phyloP scores from a whole-genome alignment of 2,329 filamentous ascomycete species.

The Talaromyces pinophilus region DNA sequence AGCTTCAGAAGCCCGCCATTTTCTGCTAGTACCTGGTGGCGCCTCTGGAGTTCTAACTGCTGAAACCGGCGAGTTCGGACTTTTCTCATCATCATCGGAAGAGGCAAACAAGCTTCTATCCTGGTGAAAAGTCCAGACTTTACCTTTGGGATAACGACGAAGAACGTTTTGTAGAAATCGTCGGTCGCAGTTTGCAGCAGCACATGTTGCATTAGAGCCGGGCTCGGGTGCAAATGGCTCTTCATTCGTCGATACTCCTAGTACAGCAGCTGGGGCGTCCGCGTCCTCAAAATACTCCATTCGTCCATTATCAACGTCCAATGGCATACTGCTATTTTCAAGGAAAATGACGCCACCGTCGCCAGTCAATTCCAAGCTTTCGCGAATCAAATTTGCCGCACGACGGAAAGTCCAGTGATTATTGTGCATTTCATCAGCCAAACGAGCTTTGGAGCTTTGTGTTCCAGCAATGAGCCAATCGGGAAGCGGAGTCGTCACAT shows the following conservation, averaged over 20 bases:
- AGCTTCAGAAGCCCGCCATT: slow-evolving; percentile 40
- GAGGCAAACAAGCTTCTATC: slow-evolving; percentile 48
- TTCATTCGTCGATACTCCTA: slow-evolving; percentile 40
- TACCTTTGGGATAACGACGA: slow-evolving; percentile 50
- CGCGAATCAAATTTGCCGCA: slow-evolving; percentile 51
- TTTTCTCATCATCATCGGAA: slow-evolving; percentile 46
- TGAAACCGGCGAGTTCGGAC: slow-evolving; percentile 21
- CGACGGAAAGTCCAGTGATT: slow-evolving; percentile 49
- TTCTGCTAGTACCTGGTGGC: slow-evolving; percentile 30
- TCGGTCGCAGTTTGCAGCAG: slow-evolving; percentile 36
- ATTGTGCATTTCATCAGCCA: slow-evolving; percentile 38
- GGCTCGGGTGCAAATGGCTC: slow-evolving; percentile 39
- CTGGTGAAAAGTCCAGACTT: slow-evolving; percentile 52
- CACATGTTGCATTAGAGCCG: slow-evolving; percentile 30
- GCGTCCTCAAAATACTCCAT: slow-evolving; percentile 35
- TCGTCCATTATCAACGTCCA: slow-evolving; percentile 32
- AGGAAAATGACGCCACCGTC: slow-evolving; percentile 51
- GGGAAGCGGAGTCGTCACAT: slow-evolving; percentile 33
- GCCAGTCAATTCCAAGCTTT: slow-evolving; percentile 48
- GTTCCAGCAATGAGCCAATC: slow-evolving; percentile 33
- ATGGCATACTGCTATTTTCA: slow-evolving; percentile 34
- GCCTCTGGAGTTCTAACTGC: slow-evolving; percentile 26
- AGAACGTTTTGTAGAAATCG: slow-evolving; percentile 40
- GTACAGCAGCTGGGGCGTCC: slow-evolving; percentile 34
- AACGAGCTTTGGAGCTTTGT: slow-evolving; percentile 31